These are phyloP conservation scores for Elsinoe arachidis DNA, from an alignment of 2,329 filamentous ascomycete genomes.

Conservation along the genomic window DNA sequence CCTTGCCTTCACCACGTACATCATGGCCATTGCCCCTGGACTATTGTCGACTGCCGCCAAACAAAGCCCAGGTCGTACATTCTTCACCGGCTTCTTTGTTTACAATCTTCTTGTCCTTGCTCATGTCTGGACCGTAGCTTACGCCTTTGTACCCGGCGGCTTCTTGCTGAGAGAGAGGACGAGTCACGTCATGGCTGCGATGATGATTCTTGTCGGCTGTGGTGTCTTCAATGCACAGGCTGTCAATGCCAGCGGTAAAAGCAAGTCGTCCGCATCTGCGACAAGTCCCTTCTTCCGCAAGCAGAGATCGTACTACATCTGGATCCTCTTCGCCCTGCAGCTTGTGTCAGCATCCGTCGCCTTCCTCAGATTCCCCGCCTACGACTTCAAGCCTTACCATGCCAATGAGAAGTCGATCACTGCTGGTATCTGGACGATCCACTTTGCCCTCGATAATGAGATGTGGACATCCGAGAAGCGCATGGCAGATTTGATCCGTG, in stretches of 20 bases:
- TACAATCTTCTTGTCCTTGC: slow-evolving; percentile 96
- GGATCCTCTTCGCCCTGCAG: slow-evolving; percentile 66
- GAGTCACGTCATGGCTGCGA: slow-evolving; percentile 86
- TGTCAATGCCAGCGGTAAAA: slow-evolving; percentile 32
- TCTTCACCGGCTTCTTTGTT: slow-evolving; percentile 78
- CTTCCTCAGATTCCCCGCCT: slow-evolving; percentile 83
- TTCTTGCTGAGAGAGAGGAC: slow-evolving; percentile 87
- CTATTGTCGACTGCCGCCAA: slow-evolving; percentile 68
- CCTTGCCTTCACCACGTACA: slow-evolving; percentile 64
- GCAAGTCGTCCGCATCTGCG: slow-evolving; percentile 35
- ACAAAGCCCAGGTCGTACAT: slow-evolving; percentile 68
- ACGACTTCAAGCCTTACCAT: slow-evolving; percentile 88
- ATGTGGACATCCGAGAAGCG: slow-evolving; percentile 97
- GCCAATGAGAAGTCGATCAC: slow-evolving; percentile 79
- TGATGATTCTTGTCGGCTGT: slow-evolving; percentile 73
- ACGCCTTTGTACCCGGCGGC: slow-evolving; percentile 93
- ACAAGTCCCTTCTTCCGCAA: slow-evolving; percentile 28
- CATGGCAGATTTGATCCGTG: slow-evolving; percentile 62
- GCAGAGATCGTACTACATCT: slow-evolving; percentile 59
- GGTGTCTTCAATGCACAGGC: slow-evolving; percentile 68
- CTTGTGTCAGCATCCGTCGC: slow-evolving; percentile 70
- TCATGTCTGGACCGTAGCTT: slow-evolving; percentile 97
- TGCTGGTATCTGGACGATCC: slow-evolving; percentile 96
- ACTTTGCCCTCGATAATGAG: slow-evolving; percentile 95
- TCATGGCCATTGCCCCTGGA: slow-evolving; percentile 69